A percentile compares a stretch with the other conserved stretches of the same genome.
phyloP scores from a whole-genome alignment of 768 basidiomycete species.

The Butyriboletus loyo region DNA sequence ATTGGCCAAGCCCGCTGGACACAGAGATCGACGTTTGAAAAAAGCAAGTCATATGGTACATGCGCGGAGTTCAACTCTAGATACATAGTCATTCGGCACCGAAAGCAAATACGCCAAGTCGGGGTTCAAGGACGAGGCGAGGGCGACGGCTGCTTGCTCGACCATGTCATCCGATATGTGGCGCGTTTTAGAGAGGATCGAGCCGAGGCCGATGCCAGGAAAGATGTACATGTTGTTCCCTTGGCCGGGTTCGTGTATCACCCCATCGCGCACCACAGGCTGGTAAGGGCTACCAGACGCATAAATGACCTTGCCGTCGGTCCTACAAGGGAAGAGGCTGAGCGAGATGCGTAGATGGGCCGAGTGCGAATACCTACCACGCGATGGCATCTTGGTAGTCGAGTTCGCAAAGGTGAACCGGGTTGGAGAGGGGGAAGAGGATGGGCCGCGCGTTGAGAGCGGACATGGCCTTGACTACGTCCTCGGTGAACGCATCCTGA shows the following conservation, averaged over 20 bases:
- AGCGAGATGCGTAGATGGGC: not conserved
- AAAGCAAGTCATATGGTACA: not conserved
- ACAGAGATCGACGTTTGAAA: constrained; percentile 29
- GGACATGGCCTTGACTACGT: constrained; percentile 62
- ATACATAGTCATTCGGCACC: not conserved
- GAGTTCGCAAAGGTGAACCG: constrained; percentile 57
- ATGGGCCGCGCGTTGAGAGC: constrained; percentile 66
- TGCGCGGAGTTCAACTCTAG: not conserved
- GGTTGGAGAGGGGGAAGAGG: constrained; percentile 81
- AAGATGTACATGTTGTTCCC: constrained; percentile 82
- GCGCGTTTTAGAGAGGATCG: constrained; percentile 54
- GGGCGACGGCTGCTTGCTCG: constrained; percentile 60
- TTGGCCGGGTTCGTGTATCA: constrained; percentile 60
- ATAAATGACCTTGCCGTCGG: constrained; percentile 64
- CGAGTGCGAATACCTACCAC: constrained; percentile 36
- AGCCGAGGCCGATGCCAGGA: constrained; percentile 59
- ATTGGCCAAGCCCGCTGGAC: constrained; percentile 16
- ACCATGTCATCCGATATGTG: constrained; percentile 69
- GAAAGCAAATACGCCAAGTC: constrained; percentile 27
- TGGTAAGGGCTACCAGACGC: constrained; percentile 74
- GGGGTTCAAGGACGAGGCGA: constrained; percentile 52
- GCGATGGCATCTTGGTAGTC: constrained; percentile 59
- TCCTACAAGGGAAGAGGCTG: constrained; percentile 36
- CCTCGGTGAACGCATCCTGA: constrained; percentile 58
- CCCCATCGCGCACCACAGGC: constrained; percentile 46